Conservation (phyloP, 78 protist genomes). For the Cavenderia fasciculata region DNA sequence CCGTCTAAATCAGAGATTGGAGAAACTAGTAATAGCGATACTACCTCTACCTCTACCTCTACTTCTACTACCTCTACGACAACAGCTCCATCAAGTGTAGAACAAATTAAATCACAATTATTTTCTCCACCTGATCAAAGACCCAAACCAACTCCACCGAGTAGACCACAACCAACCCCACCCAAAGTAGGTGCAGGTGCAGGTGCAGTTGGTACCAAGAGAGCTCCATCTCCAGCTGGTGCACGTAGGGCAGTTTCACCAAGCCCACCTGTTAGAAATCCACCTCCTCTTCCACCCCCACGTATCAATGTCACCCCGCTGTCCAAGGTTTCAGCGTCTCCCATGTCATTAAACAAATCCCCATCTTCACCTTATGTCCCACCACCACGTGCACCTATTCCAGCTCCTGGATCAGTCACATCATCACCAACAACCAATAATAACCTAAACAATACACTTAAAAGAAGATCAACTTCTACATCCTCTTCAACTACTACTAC, state of each 20-base stretch:
- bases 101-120: neutral
- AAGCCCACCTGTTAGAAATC: neutral
- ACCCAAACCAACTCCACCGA: neutral
- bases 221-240: slow-evolving; percentile 35
- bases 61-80: neutral
- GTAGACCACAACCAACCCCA: slow-evolving; percentile 25
- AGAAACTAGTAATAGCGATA: neutral
- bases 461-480: neutral
- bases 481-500: neutral
- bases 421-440: neutral
- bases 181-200: neutral
- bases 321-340: neutral
- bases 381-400: slow-evolving; percentile 37
- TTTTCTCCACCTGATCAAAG: neutral
- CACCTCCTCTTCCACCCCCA: neutral
- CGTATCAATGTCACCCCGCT: neutral
- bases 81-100: neutral
- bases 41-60: neutral
- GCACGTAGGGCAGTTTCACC: too few relatives aligned
- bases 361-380: slow-evolving; percentile 8
- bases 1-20: neutral
- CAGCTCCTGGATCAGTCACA: neutral
- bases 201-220: too few relatives aligned
- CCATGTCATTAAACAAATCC: too few relatives aligned
- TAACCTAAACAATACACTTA: too few relatives aligned